phyloP scores from a whole-genome alignment of 2,329 filamentous ascomycete genomes.

The Trichophyton schoenleinii region DNA sequence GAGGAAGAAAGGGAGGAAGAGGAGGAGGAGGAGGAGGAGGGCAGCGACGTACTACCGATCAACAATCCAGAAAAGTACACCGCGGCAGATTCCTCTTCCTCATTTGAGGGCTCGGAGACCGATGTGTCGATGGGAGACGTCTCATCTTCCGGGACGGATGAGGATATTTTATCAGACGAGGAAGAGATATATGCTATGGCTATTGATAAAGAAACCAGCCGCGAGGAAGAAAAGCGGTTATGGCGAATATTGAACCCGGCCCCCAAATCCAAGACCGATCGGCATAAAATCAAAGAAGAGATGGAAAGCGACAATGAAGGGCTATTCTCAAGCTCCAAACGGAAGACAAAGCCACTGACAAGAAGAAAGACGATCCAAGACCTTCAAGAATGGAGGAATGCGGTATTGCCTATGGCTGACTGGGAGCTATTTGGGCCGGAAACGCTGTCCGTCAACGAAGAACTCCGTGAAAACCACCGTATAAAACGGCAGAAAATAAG shows the following conservation, averaged over 20 bases:
- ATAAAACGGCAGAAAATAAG: constrained; percentile 16
- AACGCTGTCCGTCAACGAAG: constrained; percentile 19
- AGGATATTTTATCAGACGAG: constrained; percentile 18
- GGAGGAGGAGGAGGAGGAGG: no score
- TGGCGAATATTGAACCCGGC: constrained; percentile 31
- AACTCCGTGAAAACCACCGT: constrained; percentile 19
- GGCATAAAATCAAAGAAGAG: constrained; percentile 5
- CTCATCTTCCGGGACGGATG: constrained; percentile 2
- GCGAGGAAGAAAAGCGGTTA: constrained; percentile 35
- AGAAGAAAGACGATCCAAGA: constrained; percentile 27
- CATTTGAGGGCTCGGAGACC: neutral
- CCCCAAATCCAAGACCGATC: constrained; percentile 11
- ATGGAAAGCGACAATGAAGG: constrained; percentile 15
- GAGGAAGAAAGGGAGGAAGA: neutral
- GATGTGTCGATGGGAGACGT: neutral
- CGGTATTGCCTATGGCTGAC: constrained; percentile 34
- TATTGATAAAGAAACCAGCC: constrained; percentile 36
- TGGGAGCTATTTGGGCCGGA: constrained; percentile 38
- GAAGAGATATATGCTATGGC: constrained; percentile 37
- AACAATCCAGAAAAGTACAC: neutral
- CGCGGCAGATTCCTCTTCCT: neutral
- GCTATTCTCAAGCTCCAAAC: constrained; percentile 7
- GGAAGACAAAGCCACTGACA: constrained; percentile 14
- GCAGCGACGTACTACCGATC: neutral
- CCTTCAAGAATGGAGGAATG: constrained; percentile 37